These are phyloP conservation scores for Diaporthe helianthi DNA, from an alignment of 2,329 filamentous ascomycete genomes.

Conservation along the genomic window DNA sequence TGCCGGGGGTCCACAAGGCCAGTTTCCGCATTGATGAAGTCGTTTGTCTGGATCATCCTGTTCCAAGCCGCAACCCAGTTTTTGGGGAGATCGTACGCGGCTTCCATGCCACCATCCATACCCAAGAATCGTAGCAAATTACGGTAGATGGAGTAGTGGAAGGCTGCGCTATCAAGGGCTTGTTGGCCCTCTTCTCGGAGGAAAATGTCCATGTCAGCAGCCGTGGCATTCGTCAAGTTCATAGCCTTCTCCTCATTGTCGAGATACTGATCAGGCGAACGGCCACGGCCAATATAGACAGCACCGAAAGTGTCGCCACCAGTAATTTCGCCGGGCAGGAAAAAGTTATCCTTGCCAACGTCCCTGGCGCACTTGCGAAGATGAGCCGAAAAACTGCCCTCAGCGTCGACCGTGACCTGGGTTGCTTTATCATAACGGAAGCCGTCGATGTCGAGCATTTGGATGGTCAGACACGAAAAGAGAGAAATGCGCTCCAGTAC, in stretches of 20 bases:
- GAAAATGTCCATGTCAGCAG: slow-evolving; percentile 44
- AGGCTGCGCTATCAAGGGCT: slow-evolving; percentile 51
- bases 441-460: slow-evolving; percentile 68
- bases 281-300: slow-evolving; percentile 66
- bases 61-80: slow-evolving; percentile 60
- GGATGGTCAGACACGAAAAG: slow-evolving; percentile 68
- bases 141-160: slow-evolving; percentile 48
- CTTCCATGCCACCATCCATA: slow-evolving; percentile 43
- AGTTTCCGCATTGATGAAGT: slow-evolving; percentile 66
- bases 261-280: slow-evolving; percentile 46
- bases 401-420: slow-evolving; percentile 63
- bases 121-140: slow-evolving; percentile 43
- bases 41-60: slow-evolving; percentile 62
- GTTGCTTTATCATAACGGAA: slow-evolving; percentile 71
- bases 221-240: slow-evolving; percentile 33
- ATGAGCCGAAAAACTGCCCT: slow-evolving; percentile 61
- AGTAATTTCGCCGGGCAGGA: slow-evolving; percentile 68
- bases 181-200: slow-evolving; percentile 64
- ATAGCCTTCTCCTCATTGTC: slow-evolving; percentile 33
- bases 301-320: slow-evolving; percentile 66
- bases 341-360: slow-evolving; percentile 68
- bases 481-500: slow-evolving; percentile 63
- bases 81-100: slow-evolving; percentile 42
- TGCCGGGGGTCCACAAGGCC: slow-evolving; percentile 69
- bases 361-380: slow-evolving; percentile 62